These are phyloP conservation scores for Debaryomyces psychrophilus DNA, from an alignment of 1,139 yeast species.

Conservation along the genomic window DNA sequence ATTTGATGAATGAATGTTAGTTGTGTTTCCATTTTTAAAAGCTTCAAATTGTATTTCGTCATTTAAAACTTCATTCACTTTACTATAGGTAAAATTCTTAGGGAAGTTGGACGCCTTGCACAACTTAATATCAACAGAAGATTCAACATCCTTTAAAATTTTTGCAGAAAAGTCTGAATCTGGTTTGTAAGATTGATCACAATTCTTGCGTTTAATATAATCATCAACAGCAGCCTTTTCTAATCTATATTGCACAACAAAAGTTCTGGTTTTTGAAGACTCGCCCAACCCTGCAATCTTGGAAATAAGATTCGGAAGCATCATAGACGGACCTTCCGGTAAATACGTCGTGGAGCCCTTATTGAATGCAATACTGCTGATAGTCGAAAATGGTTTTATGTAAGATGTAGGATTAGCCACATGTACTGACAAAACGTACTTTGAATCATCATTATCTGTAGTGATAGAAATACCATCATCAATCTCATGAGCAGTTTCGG, in stretches of 20 bases:
- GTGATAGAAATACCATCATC: conserved; percentile 88
- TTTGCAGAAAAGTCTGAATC: conserved; percentile 21
- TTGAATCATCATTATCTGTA: conserved; percentile 25
- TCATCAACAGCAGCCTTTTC: conserved; percentile 28
- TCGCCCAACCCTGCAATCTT: conserved; percentile 61
- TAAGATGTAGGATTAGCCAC: conserved; percentile 88
- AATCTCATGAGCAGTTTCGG: conserved; percentile 80
- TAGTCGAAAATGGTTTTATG: conserved; percentile 47
- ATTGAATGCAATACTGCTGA: conserved; percentile 62
- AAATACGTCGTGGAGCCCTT: conserved; percentile 73
- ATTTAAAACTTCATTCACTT: conserved; percentile 35
- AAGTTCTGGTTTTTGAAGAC: conserved; percentile 44
- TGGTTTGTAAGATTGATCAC: conserved; percentile 19
- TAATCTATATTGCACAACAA: conserved; percentile 35
- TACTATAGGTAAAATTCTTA: conserved; percentile 39
- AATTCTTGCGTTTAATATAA: conserved; percentile 23
- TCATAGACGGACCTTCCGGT: conserved; percentile 63
- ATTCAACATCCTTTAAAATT: conserved; percentile 18
- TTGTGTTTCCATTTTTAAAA: conserved; percentile 13
- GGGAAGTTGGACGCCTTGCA: conserved; percentile 35
- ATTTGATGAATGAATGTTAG: conserved; percentile 26
- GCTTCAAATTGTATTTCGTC: conserved; percentile 16
- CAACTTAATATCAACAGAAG: conserved; percentile 24
- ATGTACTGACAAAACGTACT: conserved; percentile 61
- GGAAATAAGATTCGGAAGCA: conserved; percentile 70